These are phyloP conservation scores for Aspergillus pseudoviridinutans DNA, from an alignment of 2,329 filamentous ascomycete species.

Conservation along the genomic window DNA sequence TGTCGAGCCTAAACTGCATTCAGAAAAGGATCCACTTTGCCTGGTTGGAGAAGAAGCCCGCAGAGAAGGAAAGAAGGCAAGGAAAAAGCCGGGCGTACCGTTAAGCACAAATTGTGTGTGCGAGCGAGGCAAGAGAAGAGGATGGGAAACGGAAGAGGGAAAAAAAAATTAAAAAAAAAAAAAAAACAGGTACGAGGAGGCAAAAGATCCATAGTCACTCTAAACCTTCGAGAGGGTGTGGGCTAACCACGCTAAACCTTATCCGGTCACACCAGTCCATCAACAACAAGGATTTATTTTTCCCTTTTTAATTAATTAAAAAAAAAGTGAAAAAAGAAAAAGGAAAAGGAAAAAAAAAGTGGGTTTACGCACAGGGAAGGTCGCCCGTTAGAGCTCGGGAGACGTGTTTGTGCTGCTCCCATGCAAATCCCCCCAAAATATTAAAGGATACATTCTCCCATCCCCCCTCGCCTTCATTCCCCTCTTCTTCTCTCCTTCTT, in stretches of 20 bases:
- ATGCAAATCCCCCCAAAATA: slow-evolving; percentile 29
- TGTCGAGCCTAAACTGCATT: slow-evolving; percentile 9
- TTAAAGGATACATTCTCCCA: slow-evolving; percentile 34
- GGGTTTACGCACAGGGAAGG: slow-evolving; percentile 25
- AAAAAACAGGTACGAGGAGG: neutral
- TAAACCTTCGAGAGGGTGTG: neutral
- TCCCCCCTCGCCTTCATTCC: slow-evolving; percentile 15
- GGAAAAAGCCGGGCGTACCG: slow-evolving; percentile 14
- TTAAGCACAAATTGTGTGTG: slow-evolving; percentile 17
- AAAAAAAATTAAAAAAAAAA: slow-evolving; percentile 7
- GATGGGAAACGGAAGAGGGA: neutral
- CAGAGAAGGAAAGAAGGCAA: slow-evolving; percentile 6
- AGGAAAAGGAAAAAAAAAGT: slow-evolving; percentile 19
- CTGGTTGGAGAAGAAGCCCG: slow-evolving; percentile 10
- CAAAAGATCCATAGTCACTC: neutral
- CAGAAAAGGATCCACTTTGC: slow-evolving; percentile 6
- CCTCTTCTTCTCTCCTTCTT: slow-evolving; percentile 16
- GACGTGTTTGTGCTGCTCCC: slow-evolving; percentile 25
- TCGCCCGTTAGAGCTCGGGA: slow-evolving; percentile 26
- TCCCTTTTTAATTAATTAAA: neutral
- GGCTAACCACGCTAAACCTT: neutral
- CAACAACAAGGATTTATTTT: slow-evolving; percentile 4
- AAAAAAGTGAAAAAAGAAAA: slow-evolving; percentile 3
- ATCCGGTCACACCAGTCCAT: neutral
- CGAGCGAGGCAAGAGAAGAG: slow-evolving; percentile 1